Evolutionary conservation across 441 rosid species (phyloP).

Genomic region (Cnidoscolus chayamansa): DNA sequence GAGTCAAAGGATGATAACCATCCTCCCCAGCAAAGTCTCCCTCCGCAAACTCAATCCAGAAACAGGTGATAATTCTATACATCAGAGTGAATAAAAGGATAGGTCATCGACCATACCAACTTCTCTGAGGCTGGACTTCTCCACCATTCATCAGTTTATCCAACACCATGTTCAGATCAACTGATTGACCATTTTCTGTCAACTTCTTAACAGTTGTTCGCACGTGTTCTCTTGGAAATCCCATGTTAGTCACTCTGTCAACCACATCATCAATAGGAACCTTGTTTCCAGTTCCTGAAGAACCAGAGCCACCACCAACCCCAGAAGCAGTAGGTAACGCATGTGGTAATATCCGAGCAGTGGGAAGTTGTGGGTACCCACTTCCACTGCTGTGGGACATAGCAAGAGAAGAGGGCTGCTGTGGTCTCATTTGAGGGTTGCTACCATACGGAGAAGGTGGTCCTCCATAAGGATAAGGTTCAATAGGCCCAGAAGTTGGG

Average conservation of each 20-base stretch:
- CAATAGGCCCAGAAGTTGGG: slow-evolving; percentile 47
- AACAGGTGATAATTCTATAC: slow-evolving; percentile 40
- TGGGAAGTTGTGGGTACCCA: slow-evolving; percentile 74
- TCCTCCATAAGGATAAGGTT: slow-evolving; percentile 55
- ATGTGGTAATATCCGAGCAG: slow-evolving; percentile 72
- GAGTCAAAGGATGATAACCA: slow-evolving; percentile 19
- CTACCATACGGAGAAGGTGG: slow-evolving; percentile 56
- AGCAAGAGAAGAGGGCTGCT: slow-evolving; percentile 42
- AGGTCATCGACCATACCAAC: slow-evolving; percentile 67
- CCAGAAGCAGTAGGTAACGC: slow-evolving; percentile 68
- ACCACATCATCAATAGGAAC: slow-evolving; percentile 77
- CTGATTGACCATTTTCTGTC: slow-evolving; percentile 81
- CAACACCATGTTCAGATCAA: slow-evolving; percentile 82
- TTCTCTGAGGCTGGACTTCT: slow-evolving; percentile 60
- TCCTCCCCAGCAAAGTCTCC: slow-evolving; percentile 19
- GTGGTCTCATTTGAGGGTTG: slow-evolving; percentile 47
- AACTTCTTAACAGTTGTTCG: slow-evolving; percentile 70
- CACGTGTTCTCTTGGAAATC: slow-evolving; percentile 85
- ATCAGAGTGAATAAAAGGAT: slow-evolving; percentile 21
- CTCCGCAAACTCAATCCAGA: slow-evolving; percentile 18
- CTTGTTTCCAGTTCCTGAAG: slow-evolving; percentile 70
- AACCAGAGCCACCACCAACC: slow-evolving; percentile 47
- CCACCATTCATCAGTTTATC: slow-evolving; percentile 92
- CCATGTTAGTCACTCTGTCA: slow-evolving; percentile 78
- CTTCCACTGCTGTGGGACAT: slow-evolving; percentile 41